Percentiles rank a stretch among this genome's conserved stretches.
phyloP scores from a whole-genome alignment of 2,329 filamentous ascomycete species.

The Zasmidium cellare region DNA sequence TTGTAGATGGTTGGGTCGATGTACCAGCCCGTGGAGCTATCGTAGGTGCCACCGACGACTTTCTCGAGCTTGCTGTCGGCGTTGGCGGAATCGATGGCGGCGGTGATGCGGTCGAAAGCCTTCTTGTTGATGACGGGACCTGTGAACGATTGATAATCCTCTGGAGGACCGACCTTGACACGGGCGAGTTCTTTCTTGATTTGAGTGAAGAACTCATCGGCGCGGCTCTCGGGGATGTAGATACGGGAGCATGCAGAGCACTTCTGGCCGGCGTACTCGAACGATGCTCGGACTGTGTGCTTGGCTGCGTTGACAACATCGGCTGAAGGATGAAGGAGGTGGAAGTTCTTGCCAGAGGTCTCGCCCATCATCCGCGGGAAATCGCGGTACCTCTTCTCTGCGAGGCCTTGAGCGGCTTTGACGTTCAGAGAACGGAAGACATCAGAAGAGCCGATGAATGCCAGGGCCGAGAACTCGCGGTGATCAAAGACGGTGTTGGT shows the following conservation, averaged over 20 bases:
- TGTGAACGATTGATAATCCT: slow-evolving; percentile 73
- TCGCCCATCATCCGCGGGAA: slow-evolving; percentile 88
- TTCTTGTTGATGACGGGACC: slow-evolving; percentile 80
- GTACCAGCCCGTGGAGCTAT: slow-evolving; percentile 76
- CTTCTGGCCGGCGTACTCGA: slow-evolving; percentile 88
- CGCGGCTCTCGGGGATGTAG: slow-evolving; percentile 73
- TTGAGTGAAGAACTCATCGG: slow-evolving; percentile 67
- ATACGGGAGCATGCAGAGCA: slow-evolving; percentile 79
- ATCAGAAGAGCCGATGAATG: slow-evolving; percentile 88
- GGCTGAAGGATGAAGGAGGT: slow-evolving; percentile 73
- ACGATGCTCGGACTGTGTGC: slow-evolving; percentile 80
- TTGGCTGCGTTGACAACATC: slow-evolving; percentile 75
- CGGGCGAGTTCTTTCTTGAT: slow-evolving; percentile 65
- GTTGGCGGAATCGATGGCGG: slow-evolving; percentile 74
- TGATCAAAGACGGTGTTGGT: slow-evolving; percentile 74
- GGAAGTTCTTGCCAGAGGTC: slow-evolving; percentile 91
- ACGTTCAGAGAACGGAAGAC: slow-evolving; percentile 88
- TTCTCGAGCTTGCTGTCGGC: slow-evolving; percentile 69
- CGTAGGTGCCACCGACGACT: slow-evolving; percentile 72
- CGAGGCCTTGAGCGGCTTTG: slow-evolving; percentile 76
- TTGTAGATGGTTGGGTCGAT: slow-evolving; percentile 79
- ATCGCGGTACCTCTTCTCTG: slow-evolving; percentile 74
- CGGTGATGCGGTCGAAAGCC: slow-evolving; percentile 75
- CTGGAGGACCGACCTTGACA: slow-evolving; percentile 69
- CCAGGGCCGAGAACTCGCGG: slow-evolving; percentile 77